Percentiles rank a stretch among this genome's conserved stretches.
phyloP scores from a whole-genome alignment of 768 basidiomycete species.

The Lactarius evosmus region DNA sequence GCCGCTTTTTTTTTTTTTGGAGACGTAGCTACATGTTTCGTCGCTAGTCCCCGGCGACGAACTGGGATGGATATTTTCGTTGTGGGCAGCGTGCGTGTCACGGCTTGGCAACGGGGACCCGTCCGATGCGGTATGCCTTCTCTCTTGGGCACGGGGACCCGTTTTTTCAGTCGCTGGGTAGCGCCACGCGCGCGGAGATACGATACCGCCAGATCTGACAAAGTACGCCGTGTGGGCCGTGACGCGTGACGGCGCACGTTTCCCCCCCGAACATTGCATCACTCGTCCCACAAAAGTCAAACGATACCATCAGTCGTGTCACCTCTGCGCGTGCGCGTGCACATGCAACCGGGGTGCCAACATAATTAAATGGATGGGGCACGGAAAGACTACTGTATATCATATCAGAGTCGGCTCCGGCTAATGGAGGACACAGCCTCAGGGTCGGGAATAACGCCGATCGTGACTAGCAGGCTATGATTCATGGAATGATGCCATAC shows the following conservation, averaged over 20 bases:
- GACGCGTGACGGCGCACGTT: conserved; percentile 42
- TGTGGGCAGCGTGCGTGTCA: conserved; percentile 52
- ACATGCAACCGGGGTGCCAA: conserved; percentile 31
- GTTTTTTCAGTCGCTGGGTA: background rate
- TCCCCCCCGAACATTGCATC: conserved; percentile 50
- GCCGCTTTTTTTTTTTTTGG: conserved; percentile 57
- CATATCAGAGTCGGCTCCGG: conserved; percentile 60
- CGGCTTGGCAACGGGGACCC: conserved; percentile 54
- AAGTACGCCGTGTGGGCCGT: conserved; percentile 54
- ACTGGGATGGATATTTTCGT: conserved; percentile 66
- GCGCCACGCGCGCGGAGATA: conserved; percentile 36
- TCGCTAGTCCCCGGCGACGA: conserved; percentile 34
- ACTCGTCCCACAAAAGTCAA: conserved; percentile 55
- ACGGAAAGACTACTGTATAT: conserved; percentile 35
- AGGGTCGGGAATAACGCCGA: conserved; percentile 32
- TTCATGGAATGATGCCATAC: too few species aligned
- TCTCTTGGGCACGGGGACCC: background rate
- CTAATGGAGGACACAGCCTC: conserved; percentile 46
- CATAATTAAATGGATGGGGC: background rate
- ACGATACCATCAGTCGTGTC: conserved; percentile 42
- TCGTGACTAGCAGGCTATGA: conserved; percentile 47
- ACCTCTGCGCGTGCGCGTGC: background rate
- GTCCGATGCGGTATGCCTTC: conserved; percentile 43
- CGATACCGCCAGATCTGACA: conserved; percentile 51
- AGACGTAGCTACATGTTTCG: conserved; percentile 51